phyloP scores from a whole-genome alignment of 2,329 filamentous ascomycete genomes.

The Metarhizium sp. region DNA sequence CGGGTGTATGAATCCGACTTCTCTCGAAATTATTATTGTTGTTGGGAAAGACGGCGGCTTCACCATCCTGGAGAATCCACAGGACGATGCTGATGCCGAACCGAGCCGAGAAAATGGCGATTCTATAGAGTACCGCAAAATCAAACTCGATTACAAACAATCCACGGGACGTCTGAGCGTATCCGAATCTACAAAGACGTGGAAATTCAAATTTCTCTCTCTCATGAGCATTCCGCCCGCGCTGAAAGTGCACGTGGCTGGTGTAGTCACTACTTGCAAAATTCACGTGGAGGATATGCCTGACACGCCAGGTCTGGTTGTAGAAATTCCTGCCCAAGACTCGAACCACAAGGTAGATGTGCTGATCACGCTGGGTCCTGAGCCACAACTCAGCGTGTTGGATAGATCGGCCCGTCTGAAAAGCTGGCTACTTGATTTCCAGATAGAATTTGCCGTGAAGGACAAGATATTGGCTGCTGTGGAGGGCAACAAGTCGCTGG shows the following conservation, averaged over 20 bases:
- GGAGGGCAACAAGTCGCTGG: not conserved
- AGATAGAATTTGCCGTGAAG: slow-evolving; percentile 3
- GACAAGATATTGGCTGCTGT: slow-evolving; percentile 1
- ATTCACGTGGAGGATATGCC: not conserved
- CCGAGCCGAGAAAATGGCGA: not conserved
- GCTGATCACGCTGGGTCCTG: not conserved
- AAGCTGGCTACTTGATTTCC: not conserved
- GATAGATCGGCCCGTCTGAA: not conserved
- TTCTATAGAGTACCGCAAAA: not conserved
- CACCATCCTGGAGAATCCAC: slow-evolving; percentile 1
- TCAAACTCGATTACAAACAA: not conserved
- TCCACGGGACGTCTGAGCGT: not conserved
- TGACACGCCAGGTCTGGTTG: not conserved
- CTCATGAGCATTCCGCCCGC: not conserved
- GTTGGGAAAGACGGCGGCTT: slow-evolving; percentile 4
- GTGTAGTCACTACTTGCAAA: too few species aligned
- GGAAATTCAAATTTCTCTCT: slow-evolving; percentile 2
- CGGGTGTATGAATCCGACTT: slow-evolving; percentile 3
- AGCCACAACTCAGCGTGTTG: not conserved
- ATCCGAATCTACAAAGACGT: slow-evolving; percentile 3
- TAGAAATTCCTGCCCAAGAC: not conserved
- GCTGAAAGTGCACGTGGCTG: slow-evolving; percentile 1
- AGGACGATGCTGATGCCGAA: not conserved
- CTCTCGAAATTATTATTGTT: not conserved
- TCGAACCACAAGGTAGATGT: not conserved